Evolutionary conservation across 2,329 filamentous ascomycete species (phyloP), one percentile per base, ranked within the genome.

Genomic region (Penicillium sp.): DNA sequence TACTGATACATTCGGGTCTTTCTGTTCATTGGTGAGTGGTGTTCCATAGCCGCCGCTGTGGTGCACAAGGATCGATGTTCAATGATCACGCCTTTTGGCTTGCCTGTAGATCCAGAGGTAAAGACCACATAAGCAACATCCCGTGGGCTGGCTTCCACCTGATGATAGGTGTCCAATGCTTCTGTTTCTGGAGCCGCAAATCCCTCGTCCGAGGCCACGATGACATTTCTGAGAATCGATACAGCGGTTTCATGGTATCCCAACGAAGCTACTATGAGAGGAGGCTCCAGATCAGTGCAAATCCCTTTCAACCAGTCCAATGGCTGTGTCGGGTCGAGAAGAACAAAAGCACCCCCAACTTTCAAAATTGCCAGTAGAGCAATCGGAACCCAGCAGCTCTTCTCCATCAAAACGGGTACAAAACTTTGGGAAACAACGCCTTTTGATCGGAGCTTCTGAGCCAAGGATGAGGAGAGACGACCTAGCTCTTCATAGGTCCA

Each of bases 41-140:
- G 65, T 0, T 76, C 79, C 55, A 83, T 81, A 0, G 75, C 74
- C 1, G 75, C 59, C 43, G 81, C 78, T 0, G 77, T 75, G 0
- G 81, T 81, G 1, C 81, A 79, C 1, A 85, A 72, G 0, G 83
- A 79, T 0, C 71, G 71, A 58, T 88, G 85, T 2, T 79, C 81
- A 54, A 86, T 83, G 27, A 83, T 79, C 18, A 85, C 77, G 2
- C 83, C 84, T 54, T 82, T 81, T 0, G 81, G 79, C 38, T 75
- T 75, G 44, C 77, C 77, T 1, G 80, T 78, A 1, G 79, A 79
- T 0, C 80, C 79, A 3, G 78, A 78, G 2, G 78, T 79, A 56
- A 86, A 82, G 7, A 87, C 75, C 1, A 83, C 75, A 63, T 83
- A 87, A 11, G 50, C 46, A 6, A 47, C 45, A 43, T 49, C 52